Percentiles rank a stretch among this genome's conserved stretches.
These are phyloP conservation scores for Geotrichum histeridarum DNA, from an alignment of 1,139 yeast genomes.

Conservation along the genomic window DNA sequence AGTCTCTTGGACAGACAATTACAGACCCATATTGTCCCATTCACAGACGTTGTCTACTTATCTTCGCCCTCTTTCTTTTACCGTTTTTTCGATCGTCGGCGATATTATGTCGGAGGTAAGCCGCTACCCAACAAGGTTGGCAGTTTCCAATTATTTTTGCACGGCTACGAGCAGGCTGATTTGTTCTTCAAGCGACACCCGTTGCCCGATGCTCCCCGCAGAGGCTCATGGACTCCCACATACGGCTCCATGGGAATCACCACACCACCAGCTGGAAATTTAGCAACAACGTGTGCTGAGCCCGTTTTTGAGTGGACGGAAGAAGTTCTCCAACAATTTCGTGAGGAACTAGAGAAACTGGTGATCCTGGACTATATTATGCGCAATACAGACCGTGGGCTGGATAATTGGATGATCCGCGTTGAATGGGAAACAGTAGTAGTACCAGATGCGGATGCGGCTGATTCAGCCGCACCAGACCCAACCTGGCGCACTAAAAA, in stretches of 20 bases:
- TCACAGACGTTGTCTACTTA: conserved; percentile 54
- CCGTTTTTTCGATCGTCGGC: conserved; percentile 45
- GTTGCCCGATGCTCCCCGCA: conserved; percentile 42
- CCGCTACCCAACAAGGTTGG: conserved; percentile 53
- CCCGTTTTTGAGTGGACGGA: conserved; percentile 52
- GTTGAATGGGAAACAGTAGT: conserved; percentile 44
- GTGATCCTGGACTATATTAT: conserved; percentile 68
- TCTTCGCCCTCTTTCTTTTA: conserved; percentile 55
- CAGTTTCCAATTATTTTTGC: conserved; percentile 59
- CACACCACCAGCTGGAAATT: conserved; percentile 9
- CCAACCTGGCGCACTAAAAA: not conserved
- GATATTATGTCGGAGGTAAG: conserved; percentile 26
- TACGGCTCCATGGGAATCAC: not conserved
- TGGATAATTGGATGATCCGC: conserved; percentile 75
- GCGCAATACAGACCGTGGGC: conserved; percentile 70
- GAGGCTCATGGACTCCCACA: conserved; percentile 1
- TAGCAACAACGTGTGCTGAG: conserved; percentile 25
- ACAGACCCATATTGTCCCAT: conserved; percentile 58
- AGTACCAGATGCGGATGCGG: conserved; percentile 19
- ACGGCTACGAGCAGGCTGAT: conserved; percentile 58
- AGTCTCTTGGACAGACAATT: conserved; percentile 58
- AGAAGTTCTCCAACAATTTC: conserved; percentile 47
- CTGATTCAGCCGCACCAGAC: not conserved
- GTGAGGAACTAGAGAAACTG: conserved; percentile 61
- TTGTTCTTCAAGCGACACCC: conserved; percentile 55